Conservation (phyloP, 2,329 filamentous ascomycete genomes). For the Talaromyces sp. region DNA sequence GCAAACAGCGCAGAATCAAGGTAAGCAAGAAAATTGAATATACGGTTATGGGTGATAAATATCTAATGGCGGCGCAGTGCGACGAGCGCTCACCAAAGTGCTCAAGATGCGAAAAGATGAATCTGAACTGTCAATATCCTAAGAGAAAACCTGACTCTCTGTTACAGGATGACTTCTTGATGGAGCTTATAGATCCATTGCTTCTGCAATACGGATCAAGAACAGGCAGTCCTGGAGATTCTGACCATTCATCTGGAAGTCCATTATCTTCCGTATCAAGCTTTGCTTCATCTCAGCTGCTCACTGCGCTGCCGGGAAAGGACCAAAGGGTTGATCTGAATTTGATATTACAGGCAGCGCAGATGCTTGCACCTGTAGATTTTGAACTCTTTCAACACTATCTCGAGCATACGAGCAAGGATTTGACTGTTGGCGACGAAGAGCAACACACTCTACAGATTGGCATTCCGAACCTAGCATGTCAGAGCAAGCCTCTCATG, state of each 20-base stretch:
- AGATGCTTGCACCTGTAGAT: conserved; percentile 29
- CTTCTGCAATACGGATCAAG: neutral
- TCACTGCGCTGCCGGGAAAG: neutral
- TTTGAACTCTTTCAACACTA: conserved; percentile 45
- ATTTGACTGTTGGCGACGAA: conserved; percentile 37
- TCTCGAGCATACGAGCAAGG: conserved; percentile 43
- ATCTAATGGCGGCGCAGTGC: conserved; percentile 30
- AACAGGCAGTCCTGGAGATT: conserved; percentile 16
- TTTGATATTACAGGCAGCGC: conserved; percentile 7
- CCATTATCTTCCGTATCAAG: conserved; percentile 7
- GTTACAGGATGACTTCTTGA: conserved; percentile 17
- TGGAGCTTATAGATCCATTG: neutral
- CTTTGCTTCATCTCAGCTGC: neutral
- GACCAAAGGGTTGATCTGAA: neutral
- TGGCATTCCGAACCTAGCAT: conserved; percentile 46
- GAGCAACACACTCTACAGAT: conserved; percentile 45
- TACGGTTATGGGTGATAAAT: neutral
- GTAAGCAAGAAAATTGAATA: conserved; percentile 22
- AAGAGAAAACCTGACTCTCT: conserved; percentile 5
- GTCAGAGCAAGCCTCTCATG: conserved; percentile 43
- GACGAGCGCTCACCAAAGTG: conserved; percentile 37
- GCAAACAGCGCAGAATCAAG: conserved; percentile 40
- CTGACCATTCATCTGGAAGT: conserved; percentile 8
- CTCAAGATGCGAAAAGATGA: conserved; percentile 35
- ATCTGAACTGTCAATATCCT: conserved; percentile 33